A percentile compares a stretch with the other conserved stretches of the same genome.
phyloP scores from a whole-genome alignment of 805 yeast species.

The Cyberlindnera meyerae region DNA sequence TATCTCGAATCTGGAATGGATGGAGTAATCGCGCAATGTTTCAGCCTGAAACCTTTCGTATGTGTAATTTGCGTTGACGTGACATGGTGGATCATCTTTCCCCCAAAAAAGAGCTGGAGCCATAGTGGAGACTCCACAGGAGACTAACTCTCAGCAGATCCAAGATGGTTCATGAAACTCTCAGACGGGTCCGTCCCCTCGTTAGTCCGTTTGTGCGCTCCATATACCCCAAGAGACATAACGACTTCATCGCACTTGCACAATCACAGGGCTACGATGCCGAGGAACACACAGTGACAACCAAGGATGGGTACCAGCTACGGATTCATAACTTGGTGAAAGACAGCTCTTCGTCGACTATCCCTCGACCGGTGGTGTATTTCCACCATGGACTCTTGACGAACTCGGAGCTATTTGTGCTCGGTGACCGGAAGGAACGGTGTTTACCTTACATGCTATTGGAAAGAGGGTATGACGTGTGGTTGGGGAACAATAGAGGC shows the following conservation, averaged over 20 bases:
- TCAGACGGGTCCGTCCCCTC: slow-evolving; percentile 1
- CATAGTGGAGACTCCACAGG: no score
- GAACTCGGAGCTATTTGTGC: slow-evolving; percentile 54
- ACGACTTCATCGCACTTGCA: slow-evolving; percentile 5
- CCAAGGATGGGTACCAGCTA: slow-evolving; percentile 64
- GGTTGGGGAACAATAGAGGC: slow-evolving; percentile 91
- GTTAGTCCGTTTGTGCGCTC: slow-evolving; percentile 4
- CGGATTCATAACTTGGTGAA: slow-evolving; percentile 49
- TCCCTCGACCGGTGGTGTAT: slow-evolving; percentile 47
- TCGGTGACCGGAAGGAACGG: slow-evolving; percentile 44
- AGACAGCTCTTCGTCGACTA: no score
- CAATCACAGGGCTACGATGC: slow-evolving; percentile 55
- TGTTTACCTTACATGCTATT: slow-evolving; percentile 67
- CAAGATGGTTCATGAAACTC: background rate
- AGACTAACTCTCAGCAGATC: no score
- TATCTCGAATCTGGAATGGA: no score
- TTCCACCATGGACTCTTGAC: slow-evolving; percentile 82
- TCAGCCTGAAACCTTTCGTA: no score
- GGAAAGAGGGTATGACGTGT: slow-evolving; percentile 86
- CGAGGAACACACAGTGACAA: slow-evolving; percentile 62
- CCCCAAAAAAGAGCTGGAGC: no score
- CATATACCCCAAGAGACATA: slow-evolving; percentile 4
- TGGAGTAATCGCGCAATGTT: no score
- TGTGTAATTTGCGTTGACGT: no score
- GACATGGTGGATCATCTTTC: no score